Evolutionary conservation across 495 filamentous ascomycete species (phyloP), one percentile per base, ranked within the genome.

Genomic region (Aspergillus homomorphus): DNA sequence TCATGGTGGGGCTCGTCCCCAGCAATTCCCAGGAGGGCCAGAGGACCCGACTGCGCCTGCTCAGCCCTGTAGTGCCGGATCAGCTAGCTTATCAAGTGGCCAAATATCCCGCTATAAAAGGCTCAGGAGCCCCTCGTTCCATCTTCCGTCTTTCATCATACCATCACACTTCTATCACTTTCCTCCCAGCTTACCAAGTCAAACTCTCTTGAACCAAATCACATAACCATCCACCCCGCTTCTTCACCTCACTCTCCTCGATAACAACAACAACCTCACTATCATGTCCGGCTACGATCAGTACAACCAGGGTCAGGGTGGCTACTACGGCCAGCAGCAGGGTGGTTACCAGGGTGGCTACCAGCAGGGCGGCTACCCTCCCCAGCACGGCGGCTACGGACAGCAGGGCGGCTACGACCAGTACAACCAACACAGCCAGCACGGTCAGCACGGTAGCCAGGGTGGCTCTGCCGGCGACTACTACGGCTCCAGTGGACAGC

Each of bases 271-370:
- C 22, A 33, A n/a, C n/a, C n/a, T 46, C 53, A 57, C 26, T 54
- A 69, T 51, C 51, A 79, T 79, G 76, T 79, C 76, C 59, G 76
- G 72, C 51, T 69, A 67, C 48, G 58, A 57, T 45, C 50, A 59
- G 50, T 63, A 65, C 57, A 54, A 51, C 56, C 61, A 63, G 14
- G 48, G 50, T 28, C 59, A 76, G 49, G 59, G 33, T 14, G 33
- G 63, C 59, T 68, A 73, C 63, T 58, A 60, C 48, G 48, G 48
- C 60, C 60, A 58, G 59, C 65, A 75, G 54, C 64, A 72, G 61
- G 63, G 65, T 43, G 65, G 65, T 33, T 68, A 72, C 61, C 55
- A 64, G 57, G 58, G 53, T 12, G 64, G 65, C 58, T 63, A 70
- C 45, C 55, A 62, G 21, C 66, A 71, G 30, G 62, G 55, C n/a